Conservation (phyloP, 2,329 filamentous ascomycete species). For the Emericellopsis cladophorae region DNA sequence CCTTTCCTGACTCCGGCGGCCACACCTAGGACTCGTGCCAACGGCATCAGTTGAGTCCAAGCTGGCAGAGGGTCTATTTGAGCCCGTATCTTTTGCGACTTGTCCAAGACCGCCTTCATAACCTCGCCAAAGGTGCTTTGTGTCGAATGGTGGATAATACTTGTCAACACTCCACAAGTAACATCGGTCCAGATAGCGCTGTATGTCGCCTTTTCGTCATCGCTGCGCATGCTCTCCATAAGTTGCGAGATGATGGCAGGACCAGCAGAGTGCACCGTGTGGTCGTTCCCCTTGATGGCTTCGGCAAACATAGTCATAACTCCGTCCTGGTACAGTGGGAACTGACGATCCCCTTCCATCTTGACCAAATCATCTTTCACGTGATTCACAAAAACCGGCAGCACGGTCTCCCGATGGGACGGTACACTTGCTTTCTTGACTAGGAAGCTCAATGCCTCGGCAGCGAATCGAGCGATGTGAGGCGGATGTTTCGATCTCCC, state of each 20-base stretch:
- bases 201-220: slow-evolving; percentile 30
- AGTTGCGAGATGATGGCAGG: slow-evolving; percentile 38
- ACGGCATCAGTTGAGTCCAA: slow-evolving; percentile 28
- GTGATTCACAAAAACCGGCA: slow-evolving; percentile 60
- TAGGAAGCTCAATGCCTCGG: slow-evolving; percentile 88
- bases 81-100: slow-evolving; percentile 30
- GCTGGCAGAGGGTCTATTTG: background rate
- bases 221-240: slow-evolving; percentile 14
- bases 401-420: slow-evolving; percentile 61
- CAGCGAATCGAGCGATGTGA: slow-evolving; percentile 84
- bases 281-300: slow-evolving; percentile 52
- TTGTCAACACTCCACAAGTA: slow-evolving; percentile 64
- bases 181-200: slow-evolving; percentile 48
- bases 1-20: slow-evolving; percentile 74
- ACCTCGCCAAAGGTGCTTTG: slow-evolving; percentile 61
- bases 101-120: slow-evolving; percentile 46
- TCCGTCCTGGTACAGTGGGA: slow-evolving; percentile 67
- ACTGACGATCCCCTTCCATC: slow-evolving; percentile 39
- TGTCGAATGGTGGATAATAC: slow-evolving; percentile 71
- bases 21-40: slow-evolving; percentile 51
- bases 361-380: slow-evolving; percentile 55
- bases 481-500: slow-evolving; percentile 72
- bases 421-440: slow-evolving; percentile 75
- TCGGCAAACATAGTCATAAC: slow-evolving; percentile 89
- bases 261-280: slow-evolving; percentile 47